phyloP scores from a whole-genome alignment of 2,329 filamentous ascomycete species.

The Pyrenochaeta sp. region DNA sequence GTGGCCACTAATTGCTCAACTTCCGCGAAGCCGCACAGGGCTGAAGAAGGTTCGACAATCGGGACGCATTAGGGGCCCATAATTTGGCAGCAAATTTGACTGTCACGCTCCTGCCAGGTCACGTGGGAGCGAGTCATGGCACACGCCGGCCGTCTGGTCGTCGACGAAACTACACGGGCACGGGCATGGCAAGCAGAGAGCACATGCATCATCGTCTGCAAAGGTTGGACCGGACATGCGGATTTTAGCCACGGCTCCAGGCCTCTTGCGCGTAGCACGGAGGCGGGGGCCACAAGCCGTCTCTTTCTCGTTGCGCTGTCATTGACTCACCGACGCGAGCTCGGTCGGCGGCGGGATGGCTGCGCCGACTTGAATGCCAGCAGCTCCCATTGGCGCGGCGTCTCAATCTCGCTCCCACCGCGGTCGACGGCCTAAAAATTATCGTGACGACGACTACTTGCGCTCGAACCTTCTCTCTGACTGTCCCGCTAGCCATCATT shows the following conservation, averaged over 20 bases:
- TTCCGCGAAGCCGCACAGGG: slow-evolving; percentile 11
- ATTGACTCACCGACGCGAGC: slow-evolving; percentile 30
- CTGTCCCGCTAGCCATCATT: slow-evolving; percentile 35
- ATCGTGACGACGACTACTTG: slow-evolving; percentile 34
- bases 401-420: slow-evolving; percentile 16
- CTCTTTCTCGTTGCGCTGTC: slow-evolving; percentile 34
- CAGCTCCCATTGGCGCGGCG: slow-evolving; percentile 26
- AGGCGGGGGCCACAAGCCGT: slow-evolving; percentile 38
- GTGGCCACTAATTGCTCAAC: too few relatives aligned
- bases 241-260: slow-evolving; percentile 20
- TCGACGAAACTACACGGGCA: too few relatives aligned
- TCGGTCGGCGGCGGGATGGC: slow-evolving; percentile 27
- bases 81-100: not conserved
- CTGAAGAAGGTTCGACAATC: slow-evolving; percentile 2
- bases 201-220: too few relatives aligned
- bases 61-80: not conserved
- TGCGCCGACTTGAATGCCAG: slow-evolving; percentile 23
- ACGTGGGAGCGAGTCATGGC: too few relatives aligned
- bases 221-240: slow-evolving; percentile 8
- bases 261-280: slow-evolving; percentile 23
- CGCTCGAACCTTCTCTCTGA: slow-evolving; percentile 37
- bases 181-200: too few relatives aligned
- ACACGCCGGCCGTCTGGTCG: too few relatives aligned
- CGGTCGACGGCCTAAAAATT: slow-evolving; percentile 20
- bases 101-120: slow-evolving; percentile 1